phyloP scores from a whole-genome alignment of 768 basidiomycete genomes.

The Clitopilus passeckerianus region DNA sequence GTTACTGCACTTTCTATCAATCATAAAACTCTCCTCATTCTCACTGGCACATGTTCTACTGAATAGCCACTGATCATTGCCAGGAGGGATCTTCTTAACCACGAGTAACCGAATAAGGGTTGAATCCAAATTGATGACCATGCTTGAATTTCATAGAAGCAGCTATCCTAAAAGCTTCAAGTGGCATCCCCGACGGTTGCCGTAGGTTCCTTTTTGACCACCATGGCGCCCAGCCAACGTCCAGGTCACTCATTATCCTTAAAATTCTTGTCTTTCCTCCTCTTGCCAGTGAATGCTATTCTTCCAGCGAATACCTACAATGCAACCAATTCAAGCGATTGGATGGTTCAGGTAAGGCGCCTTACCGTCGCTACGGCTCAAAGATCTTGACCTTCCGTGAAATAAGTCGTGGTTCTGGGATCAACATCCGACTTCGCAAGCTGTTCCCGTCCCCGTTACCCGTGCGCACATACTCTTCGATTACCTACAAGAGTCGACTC shows the following conservation, averaged over 20 bases:
- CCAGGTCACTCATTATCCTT: background rate
- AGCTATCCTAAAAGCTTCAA: background rate
- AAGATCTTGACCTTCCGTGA: background rate
- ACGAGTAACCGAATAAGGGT: background rate
- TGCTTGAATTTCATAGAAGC: background rate
- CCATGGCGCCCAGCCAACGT: background rate
- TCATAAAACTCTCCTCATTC: background rate
- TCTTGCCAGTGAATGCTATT: background rate
- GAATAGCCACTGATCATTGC: background rate
- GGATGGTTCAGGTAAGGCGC: background rate
- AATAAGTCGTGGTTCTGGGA: slow-evolving; percentile 41
- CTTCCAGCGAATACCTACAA: background rate
- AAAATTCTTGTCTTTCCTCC: background rate
- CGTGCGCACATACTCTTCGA: slow-evolving; percentile 16
- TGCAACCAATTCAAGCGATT: background rate
- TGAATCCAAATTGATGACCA: background rate
- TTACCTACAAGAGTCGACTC: background rate
- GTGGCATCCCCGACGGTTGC: background rate
- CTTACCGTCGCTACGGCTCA: background rate
- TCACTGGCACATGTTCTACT: background rate
- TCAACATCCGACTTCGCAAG: slow-evolving; percentile 28
- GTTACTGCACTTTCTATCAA: background rate
- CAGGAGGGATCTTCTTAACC: background rate
- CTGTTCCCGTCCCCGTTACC: slow-evolving; percentile 34
- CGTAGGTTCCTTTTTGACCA: background rate